These are phyloP conservation scores for Xylaria sp. DNA, from an alignment of 2,329 filamentous ascomycete genomes.

Conservation along the genomic window DNA sequence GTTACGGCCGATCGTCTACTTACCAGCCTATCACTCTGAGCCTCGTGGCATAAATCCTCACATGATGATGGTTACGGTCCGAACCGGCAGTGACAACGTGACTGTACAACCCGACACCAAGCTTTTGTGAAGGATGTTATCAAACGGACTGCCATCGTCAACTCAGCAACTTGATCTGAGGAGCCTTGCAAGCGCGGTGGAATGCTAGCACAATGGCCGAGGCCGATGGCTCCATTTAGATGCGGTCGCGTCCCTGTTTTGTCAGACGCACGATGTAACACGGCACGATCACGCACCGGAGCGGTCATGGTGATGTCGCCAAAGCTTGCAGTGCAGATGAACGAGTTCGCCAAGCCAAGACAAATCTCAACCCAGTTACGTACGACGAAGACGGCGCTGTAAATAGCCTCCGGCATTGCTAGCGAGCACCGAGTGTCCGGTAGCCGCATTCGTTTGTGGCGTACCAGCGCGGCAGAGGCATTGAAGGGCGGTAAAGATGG, in stretches of 20 bases:
- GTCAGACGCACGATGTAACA: constrained; percentile 25
- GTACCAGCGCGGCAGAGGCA: constrained; percentile 19
- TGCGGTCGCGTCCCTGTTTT: constrained; percentile 9
- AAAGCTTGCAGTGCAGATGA: constrained; percentile 1
- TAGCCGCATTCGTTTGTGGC: not conserved
- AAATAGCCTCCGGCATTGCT: constrained; percentile 7
- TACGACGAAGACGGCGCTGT: constrained; percentile 2
- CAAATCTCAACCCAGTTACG: constrained; percentile 2
- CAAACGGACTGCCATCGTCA: not conserved
- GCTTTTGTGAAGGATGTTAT: not conserved
- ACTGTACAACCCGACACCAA: constrained; percentile 17
- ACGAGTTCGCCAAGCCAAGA: constrained; percentile 5
- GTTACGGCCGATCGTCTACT: constrained; percentile 21
- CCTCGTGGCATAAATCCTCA: constrained; percentile 34
- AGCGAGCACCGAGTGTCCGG: constrained; percentile 7
- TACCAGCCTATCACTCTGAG: constrained; percentile 27
- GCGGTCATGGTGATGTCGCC: constrained; percentile 14
- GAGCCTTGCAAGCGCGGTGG: not conserved
- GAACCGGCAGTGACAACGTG: constrained; percentile 13
- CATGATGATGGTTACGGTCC: constrained; percentile 22
- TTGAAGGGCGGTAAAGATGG: constrained; percentile 10
- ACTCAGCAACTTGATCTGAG: not conserved
- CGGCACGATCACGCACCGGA: not conserved
- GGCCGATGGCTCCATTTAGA: not conserved
- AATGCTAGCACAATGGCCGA: not conserved